Evolutionary conservation across 345 rosid species (phyloP).

Genomic region (Turritis glabra): DNA sequence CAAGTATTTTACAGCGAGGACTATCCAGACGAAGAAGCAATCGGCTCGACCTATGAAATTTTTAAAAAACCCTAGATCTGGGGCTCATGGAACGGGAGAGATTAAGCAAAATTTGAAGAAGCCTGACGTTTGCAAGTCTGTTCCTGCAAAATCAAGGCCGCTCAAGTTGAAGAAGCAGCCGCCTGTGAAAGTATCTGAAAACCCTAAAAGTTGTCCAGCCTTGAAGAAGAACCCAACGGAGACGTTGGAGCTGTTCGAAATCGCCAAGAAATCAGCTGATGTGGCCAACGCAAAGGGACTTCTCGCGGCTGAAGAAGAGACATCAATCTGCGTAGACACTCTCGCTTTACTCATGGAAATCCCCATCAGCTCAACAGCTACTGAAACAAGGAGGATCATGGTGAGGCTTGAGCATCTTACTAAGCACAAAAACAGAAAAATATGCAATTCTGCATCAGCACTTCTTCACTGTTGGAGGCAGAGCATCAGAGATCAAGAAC

Average conservation of each 20-base stretch:
- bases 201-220: background rate
- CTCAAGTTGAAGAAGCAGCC: background rate
- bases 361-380: background rate
- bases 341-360: background rate
- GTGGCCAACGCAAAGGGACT: background rate
- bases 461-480: background rate
- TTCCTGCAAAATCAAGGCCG: too few species aligned
- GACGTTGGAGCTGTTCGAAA: background rate
- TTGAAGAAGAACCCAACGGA: background rate
- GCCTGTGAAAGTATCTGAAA: background rate
- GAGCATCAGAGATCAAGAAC: background rate
- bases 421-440: background rate
- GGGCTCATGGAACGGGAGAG: background rate
- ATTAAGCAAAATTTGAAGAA: background rate
- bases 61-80: background rate
- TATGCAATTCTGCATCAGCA: background rate
- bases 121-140: too few species aligned
- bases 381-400: background rate
- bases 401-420: constrained; percentile 6
- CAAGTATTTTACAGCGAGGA: too few species aligned
- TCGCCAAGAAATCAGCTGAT: constrained; percentile 15
- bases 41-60: background rate
- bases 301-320: background rate
- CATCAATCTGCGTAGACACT: background rate
- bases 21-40: background rate